These are phyloP conservation scores for Bathelium albidoporum DNA, from an alignment of 495 filamentous ascomycete species.

Conservation along the genomic window DNA sequence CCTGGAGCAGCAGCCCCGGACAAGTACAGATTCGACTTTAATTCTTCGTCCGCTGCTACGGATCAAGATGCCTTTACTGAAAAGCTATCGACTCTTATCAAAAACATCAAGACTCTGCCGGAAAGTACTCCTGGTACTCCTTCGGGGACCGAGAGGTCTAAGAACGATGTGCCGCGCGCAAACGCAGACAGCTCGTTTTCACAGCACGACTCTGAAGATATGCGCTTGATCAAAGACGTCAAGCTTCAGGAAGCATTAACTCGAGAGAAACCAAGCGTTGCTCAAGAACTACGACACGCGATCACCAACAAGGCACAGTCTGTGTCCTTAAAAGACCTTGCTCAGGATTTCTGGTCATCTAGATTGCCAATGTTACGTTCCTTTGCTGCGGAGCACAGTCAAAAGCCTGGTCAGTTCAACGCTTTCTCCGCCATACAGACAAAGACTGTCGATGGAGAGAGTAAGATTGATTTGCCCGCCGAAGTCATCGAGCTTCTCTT, in stretches of 20 bases:
- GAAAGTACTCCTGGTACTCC: neutral
- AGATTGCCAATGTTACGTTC: slow-evolving; percentile 74
- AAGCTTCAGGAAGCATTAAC: neutral
- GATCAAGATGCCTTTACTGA: slow-evolving; percentile 1
- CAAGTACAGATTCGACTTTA: neutral
- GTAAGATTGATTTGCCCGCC: slow-evolving; percentile 33
- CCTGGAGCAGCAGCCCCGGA: neutral
- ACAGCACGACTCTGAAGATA: neutral
- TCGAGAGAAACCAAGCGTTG: neutral
- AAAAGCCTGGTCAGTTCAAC: slow-evolving; percentile 81
- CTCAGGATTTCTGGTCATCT: slow-evolving; percentile 86
- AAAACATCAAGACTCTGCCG: neutral
- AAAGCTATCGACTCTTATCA: neutral
- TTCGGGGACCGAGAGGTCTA: neutral
- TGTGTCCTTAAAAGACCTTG: slow-evolving; percentile 65
- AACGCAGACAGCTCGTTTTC: neutral
- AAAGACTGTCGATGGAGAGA: slow-evolving; percentile 60
- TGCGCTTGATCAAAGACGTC: neutral
- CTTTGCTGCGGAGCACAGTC: slow-evolving; percentile 78
- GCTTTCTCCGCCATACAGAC: slow-evolving; percentile 85
- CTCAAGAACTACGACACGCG: neutral
- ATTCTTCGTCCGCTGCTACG: neutral
- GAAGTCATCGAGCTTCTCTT: slow-evolving; percentile 70
- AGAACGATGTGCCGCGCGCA: neutral
- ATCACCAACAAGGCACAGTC: slow-evolving; percentile 60